A percentile compares a stretch with the other conserved stretches of the same genome.
phyloP scores from a whole-genome alignment of 352 stramenopile species.

The Saprolegnia parasitica region DNA sequence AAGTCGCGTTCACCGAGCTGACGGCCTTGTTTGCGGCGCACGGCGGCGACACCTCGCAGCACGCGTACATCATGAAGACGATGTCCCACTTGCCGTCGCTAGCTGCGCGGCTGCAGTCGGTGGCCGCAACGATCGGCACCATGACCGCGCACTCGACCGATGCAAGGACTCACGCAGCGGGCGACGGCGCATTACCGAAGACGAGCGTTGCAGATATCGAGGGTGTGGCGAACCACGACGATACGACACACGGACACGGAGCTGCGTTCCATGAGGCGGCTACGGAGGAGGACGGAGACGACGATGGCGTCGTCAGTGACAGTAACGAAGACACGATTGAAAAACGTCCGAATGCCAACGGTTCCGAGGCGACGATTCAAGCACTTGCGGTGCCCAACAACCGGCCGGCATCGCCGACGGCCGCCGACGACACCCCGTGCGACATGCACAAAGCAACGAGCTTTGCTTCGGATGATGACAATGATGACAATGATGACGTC shows the following conservation, averaged over 20 bases:
- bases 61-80: neutral
- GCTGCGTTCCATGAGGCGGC: slow-evolving; percentile 28
- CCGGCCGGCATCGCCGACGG: neutral
- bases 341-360: slow-evolving; percentile 21
- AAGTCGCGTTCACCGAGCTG: neutral
- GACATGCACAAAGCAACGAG: neutral
- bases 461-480: too few relatives aligned
- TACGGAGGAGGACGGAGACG: slow-evolving; percentile 33
- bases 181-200: neutral
- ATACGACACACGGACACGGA: neutral
- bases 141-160: neutral
- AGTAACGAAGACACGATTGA: slow-evolving; percentile 33
- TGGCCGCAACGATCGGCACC: neutral
- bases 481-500: neutral
- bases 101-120: neutral
- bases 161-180: neutral
- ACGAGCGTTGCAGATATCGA: neutral
- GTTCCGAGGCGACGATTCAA: neutral
- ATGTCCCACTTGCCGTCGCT: neutral
- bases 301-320: too few relatives aligned
- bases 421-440: neutral
- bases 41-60: neutral
- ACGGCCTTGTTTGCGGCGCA: neutral
- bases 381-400: too few relatives aligned
- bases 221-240: neutral